Evolutionary conservation across 768 basidiomycete genomes (phyloP), one percentile per base, ranked within the genome.

Genomic region (Suillus occidentalis): DNA sequence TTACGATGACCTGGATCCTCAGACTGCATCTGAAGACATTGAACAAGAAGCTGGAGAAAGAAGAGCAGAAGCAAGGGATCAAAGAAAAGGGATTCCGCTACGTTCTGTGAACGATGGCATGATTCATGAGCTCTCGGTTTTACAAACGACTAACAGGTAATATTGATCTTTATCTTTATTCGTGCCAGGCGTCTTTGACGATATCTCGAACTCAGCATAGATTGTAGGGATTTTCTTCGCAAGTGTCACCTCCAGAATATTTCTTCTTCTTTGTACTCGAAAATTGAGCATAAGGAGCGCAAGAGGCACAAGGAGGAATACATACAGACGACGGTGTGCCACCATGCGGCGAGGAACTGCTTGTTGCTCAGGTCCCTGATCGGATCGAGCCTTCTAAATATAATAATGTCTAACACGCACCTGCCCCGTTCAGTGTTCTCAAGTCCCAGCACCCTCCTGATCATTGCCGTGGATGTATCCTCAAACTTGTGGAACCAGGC

Each of bases 81-180:
- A 75, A 68, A 42, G 77, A 74, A 72, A 75, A 77, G 65, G 82
- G 83, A 22, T 83, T 84, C 74, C 79, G 83, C 66, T 89, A 87
- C 72, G 69, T 85, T 53, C 64, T 85, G 28, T 87, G 70, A 78
- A 59, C 3, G 42, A 36, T 42, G 42, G 42, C 16, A 31, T 31
- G 31, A 31, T 31, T 4, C 3, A 28, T 31, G 31, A 31, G 31
- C 4, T 31, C 31, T 31, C 31, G 31, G 4, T 31, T 31, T 31
- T 31, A 31, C 31, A 31, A 31, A 31, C 28, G 28, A 28, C 28
- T 28, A 28, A 28, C 31, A 31, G 31, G 31, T 31, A 31, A 31
- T 31, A 4, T 31, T 31, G 0, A 31, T 31, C 31, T 31, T 31
- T 31, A 31, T 31, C 31, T 31, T 31, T 31, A 31, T 31, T 31